Evolutionary conservation across 352 stramenopile genomes (phyloP).

Genomic region (Pythium phragmitis): DNA sequence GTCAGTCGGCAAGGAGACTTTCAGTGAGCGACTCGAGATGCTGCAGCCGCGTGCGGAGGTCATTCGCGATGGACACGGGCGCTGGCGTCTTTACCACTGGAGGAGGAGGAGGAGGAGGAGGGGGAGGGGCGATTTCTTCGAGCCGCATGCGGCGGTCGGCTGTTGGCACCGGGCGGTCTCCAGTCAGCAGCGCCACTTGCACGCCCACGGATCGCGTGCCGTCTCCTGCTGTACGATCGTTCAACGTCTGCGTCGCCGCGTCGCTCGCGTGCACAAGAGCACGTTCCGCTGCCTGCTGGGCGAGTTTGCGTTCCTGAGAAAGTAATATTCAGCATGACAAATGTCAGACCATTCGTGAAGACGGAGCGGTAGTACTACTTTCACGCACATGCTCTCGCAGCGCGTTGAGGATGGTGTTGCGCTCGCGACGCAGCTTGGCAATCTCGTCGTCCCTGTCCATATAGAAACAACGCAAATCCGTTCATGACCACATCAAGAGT

Average conservation of each 20-base stretch:
- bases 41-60: slow-evolving; percentile 32
- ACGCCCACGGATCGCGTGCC: not conserved
- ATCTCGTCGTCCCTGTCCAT: slow-evolving; percentile 55
- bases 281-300: not conserved
- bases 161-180: not conserved
- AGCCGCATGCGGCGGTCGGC: slow-evolving; percentile 16
- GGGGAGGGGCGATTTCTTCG: slow-evolving; percentile 8
- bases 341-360: not conserved
- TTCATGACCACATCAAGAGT: not conserved
- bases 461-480: not conserved
- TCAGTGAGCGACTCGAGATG: slow-evolving; percentile 60
- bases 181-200: not conserved
- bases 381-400: slow-evolving; percentile 41
- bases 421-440: slow-evolving; percentile 53
- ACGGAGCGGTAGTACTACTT: not conserved
- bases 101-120: not conserved
- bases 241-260: slow-evolving; percentile 7
- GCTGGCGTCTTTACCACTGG: not conserved
- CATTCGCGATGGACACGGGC: slow-evolving; percentile 3
- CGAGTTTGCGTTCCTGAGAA: slow-evolving; percentile 18
- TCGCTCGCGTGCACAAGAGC: not conserved
- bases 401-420: slow-evolving; percentile 58
- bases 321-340: not conserved
- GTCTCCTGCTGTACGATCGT: not conserved
- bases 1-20: slow-evolving; percentile 53